These are phyloP conservation scores for Tuber microsphaerosporum DNA, from an alignment of 495 filamentous ascomycete genomes.

Conservation along the genomic window DNA sequence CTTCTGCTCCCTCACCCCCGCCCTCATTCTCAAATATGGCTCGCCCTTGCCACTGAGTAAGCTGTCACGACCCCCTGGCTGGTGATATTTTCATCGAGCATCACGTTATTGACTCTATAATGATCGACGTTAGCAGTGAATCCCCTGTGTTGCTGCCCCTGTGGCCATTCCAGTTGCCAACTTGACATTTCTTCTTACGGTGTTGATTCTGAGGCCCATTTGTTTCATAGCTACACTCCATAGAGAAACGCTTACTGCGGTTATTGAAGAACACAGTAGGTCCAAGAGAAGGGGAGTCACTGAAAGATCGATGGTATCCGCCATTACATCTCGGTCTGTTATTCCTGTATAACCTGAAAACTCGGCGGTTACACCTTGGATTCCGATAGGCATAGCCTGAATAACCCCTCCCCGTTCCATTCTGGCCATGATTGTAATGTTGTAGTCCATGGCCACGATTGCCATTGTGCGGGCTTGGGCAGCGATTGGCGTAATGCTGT, in stretches of 20 bases:
- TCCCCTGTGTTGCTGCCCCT: background rate
- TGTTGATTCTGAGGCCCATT: conserved; percentile 23
- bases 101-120: background rate
- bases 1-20: background rate
- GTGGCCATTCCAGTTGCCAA: background rate
- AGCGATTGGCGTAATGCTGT: conserved; percentile 14
- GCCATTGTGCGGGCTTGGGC: background rate
- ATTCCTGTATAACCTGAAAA: conserved; percentile 11
- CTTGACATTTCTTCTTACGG: conserved; percentile 23
- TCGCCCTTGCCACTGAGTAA: background rate
- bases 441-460: conserved; percentile 6
- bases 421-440: conserved; percentile 11
- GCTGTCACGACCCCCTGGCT: background rate
- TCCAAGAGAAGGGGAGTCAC: conserved; percentile 11
- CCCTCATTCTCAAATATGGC: background rate
- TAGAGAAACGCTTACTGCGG: conserved; percentile 10
- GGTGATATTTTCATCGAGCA: background rate
- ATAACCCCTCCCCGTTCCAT: conserved; percentile 13
- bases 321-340: conserved; percentile 10
- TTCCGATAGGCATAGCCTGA: conserved; percentile 1
- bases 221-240: conserved; percentile 20
- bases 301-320: conserved; percentile 18
- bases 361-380: background rate
- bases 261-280: conserved; percentile 21
- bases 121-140: background rate